Base-by-base conservation (phyloP, 345 rosid species). In the Hypericum perforatum region DNA sequence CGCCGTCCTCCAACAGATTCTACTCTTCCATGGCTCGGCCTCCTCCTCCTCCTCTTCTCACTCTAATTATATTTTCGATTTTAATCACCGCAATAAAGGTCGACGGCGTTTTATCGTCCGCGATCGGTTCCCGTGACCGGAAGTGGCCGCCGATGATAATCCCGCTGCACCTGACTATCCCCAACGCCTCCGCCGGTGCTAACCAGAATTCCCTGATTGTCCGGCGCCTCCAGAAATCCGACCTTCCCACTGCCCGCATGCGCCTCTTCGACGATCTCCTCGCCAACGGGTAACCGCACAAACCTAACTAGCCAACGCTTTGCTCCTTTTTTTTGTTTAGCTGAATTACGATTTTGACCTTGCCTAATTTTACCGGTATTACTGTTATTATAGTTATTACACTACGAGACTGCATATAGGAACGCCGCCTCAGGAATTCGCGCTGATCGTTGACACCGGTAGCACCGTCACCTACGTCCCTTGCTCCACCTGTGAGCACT, bases 191-290 rank as follows among this genome's bases (percentile, higher is more conserved):
- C 78, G n/a, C 32, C 1, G 32, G 32, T 1, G 32, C 7, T 57
- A 78, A 66, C 14, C 69, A 73, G 5, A 62, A 63, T 42, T 49
- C 59, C 42, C 53, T 58, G 51, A n/a, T 5, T 45, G 32, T 22
- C 58, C 88, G 97, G 10, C 82, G 52, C 59, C 87, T 84, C 38
- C 89, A 65, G 45, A 81, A 75, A 63, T 83, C 92, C 10, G 66
- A 68, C 56, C 78, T 64, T 56, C 66, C 75, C 37, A 57, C 12
- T 46, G 73, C 65, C 9, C 61, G 16, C 41, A 60, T 66, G 70
- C 70, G 70, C 52, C 65, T 66, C 58, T 56, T 43, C 38, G 70
- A 66, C 53, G 62, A 60, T 55, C 70, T 66, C 49, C 65, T 66
- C 44, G 43, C 57, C 13, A 60, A 66, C 61, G 70, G 70, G 70